Percentiles rank a stretch among this genome's conserved stretches.
Evolutionary conservation across 2,329 filamentous ascomycete genomes (phyloP).

Genomic region (Alternaria brassicicola): DNA sequence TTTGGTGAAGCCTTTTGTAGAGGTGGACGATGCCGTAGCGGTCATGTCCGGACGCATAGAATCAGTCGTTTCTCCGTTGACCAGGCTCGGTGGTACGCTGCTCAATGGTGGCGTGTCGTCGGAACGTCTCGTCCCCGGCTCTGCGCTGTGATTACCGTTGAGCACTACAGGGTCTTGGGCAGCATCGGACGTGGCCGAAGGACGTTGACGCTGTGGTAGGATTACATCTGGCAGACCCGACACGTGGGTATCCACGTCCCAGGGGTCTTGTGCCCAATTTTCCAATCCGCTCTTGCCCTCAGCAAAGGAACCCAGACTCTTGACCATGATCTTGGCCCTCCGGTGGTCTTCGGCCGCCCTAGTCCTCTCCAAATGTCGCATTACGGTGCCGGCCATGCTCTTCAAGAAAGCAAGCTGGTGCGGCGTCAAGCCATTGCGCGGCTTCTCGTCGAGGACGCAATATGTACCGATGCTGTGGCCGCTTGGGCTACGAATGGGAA

Average conservation of each 20-base stretch:
- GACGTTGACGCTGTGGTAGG: slow-evolving; percentile 27
- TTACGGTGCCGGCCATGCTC: slow-evolving; percentile 61
- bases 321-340: slow-evolving; percentile 61
- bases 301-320: slow-evolving; percentile 48
- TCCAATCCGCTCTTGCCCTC: slow-evolving; percentile 45
- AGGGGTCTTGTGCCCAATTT: slow-evolving; percentile 43
- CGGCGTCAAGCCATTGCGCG: slow-evolving; percentile 57
- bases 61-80: slow-evolving; percentile 31
- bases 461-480: slow-evolving; percentile 66
- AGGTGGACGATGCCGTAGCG: slow-evolving; percentile 33
- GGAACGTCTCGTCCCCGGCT: slow-evolving; percentile 26
- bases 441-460: slow-evolving; percentile 64
- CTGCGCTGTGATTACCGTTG: slow-evolving; percentile 25
- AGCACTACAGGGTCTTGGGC: slow-evolving; percentile 24
- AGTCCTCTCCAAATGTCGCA: slow-evolving; percentile 66
- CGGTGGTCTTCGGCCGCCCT: slow-evolving; percentile 59
- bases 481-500: slow-evolving; percentile 65
- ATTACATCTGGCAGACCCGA: slow-evolving; percentile 19
- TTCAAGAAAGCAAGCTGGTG: slow-evolving; percentile 61
- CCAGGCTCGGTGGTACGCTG: slow-evolving; percentile 29
- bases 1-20: slow-evolving; percentile 19
- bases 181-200: slow-evolving; percentile 20
- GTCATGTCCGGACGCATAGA: slow-evolving; percentile 19
- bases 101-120: slow-evolving; percentile 17
- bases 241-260: slow-evolving; percentile 30